Conservation (phyloP, 2,329 filamentous ascomycete species). For the Colletotrichum sansevieriae region DNA sequence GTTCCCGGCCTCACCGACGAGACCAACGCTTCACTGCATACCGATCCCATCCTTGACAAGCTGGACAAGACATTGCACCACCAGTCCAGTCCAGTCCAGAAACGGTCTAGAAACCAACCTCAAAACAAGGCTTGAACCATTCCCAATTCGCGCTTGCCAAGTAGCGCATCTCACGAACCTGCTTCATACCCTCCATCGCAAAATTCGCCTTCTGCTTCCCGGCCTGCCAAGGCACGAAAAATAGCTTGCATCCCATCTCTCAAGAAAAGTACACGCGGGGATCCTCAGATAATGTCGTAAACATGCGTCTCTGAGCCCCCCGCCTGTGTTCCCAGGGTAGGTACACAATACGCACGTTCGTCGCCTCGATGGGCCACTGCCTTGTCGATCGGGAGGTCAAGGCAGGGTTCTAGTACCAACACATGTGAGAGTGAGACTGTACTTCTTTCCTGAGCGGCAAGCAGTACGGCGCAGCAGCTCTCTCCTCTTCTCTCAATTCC, state of each 20-base stretch:
- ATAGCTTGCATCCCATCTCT: constrained; percentile 6
- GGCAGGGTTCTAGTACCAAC: constrained; percentile 11
- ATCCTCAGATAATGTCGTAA: constrained; percentile 36
- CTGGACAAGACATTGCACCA: constrained; percentile 11
- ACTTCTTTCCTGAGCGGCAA: background rate
- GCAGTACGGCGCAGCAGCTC: background rate
- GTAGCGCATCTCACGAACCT: constrained; percentile 8
- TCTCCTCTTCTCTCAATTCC: no score
- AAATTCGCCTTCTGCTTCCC: background rate
- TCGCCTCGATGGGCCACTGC: constrained; percentile 31
- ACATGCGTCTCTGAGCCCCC: constrained; percentile 34
- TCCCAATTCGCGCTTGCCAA: constrained; percentile 12
- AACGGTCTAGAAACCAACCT: background rate
- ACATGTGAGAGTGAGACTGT: constrained; percentile 37
- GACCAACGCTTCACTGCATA: no score
- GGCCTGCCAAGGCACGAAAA: constrained; percentile 9
- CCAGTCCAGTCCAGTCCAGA: background rate
- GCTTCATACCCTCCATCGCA: background rate
- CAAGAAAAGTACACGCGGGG: background rate
- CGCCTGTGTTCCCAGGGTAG: background rate
- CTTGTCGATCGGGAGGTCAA: constrained; percentile 37
- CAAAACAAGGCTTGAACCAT: constrained; percentile 10
- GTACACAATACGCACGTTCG: constrained; percentile 8
- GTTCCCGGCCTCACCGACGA: no score
- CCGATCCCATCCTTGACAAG: constrained; percentile 4